Evolutionary conservation across 345 rosid species (phyloP).

Genomic region (Psidium friedrichsthalianum): DNA sequence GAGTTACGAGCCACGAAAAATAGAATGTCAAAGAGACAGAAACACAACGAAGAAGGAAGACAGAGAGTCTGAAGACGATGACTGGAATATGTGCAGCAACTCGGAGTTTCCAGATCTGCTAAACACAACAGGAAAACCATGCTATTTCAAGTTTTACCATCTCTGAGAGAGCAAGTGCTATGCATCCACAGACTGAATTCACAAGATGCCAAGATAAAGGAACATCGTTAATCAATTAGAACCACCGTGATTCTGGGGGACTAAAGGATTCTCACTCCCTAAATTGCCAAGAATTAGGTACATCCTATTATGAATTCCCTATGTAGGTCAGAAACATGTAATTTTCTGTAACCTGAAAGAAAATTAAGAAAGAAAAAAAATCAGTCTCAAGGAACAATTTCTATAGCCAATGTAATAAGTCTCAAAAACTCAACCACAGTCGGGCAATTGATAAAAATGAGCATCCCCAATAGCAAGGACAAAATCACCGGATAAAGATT

Average conservation of each 20-base stretch:
- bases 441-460: conserved; percentile 53
- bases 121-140: not conserved
- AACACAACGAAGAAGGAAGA: not conserved
- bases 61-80: not conserved
- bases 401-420: not conserved
- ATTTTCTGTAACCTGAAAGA: no score
- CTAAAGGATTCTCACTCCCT: not conserved
- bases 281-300: not conserved
- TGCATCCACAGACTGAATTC: not conserved
- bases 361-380: no score
- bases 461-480: conserved; percentile 69
- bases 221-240: not conserved
- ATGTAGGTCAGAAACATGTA: not conserved
- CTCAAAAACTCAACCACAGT: not conserved
- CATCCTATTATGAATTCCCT: no score
- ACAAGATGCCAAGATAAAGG: not conserved
- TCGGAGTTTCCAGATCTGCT: not conserved
- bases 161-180: not conserved
- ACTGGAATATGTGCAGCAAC: not conserved
- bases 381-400: not conserved
- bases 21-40: not conserved
- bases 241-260: not conserved
- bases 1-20: not conserved
- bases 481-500: conserved; percentile 74
- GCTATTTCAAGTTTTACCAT: not conserved